Evolutionary conservation across 2,329 filamentous ascomycete genomes (phyloP), one percentile per base, ranked within the genome.

Genomic region (Trichophyton simii): DNA sequence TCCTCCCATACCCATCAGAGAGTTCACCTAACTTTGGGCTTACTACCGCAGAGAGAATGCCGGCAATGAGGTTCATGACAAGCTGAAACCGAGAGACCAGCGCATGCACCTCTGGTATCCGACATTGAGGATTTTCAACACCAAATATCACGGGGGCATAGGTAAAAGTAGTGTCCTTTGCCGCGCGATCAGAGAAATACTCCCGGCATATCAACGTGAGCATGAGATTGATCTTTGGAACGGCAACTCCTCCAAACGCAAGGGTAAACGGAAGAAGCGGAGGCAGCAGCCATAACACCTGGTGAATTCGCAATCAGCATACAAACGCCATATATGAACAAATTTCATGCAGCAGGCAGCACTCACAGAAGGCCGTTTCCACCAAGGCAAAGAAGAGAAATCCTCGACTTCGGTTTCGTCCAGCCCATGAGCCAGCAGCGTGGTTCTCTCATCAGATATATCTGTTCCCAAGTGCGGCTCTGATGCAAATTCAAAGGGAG

Each of bases 191-290:
- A 25, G 85, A 81, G 66, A 94, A 87, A 73, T 96, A 95, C 63
- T 88, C 82, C 64, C 85, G 83, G 73, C 94, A 99, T 59, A 97
- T 83, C 31, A 99, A 80, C 62, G 86, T 82, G 64, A 95, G 80
- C 64, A 95, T 89, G 74, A 96, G 76, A 69, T 96, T 95, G 64
- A 96, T 80, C 72, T 88, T 94, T 8, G 92, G 91, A 7, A 96
- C 89, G 6, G 94, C 79, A 5, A 89, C 83, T 61, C 89, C 90
- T 36, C 92, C 94, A 72, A 94, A 92, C 0, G 91, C 91, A 60
- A 95, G 78, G 0, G 90, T 89, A 70, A 90, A 92, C 52, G 96
- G 74, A 61, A 88, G 80, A 73, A 91, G 94, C 0, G 91, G 88
- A 0, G 82, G 83, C 6, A 97, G 73, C 3, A 97, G 79, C 89